Evolutionary conservation across 257 asterid species (phyloP).

Genomic region (Scutellaria minor): DNA sequence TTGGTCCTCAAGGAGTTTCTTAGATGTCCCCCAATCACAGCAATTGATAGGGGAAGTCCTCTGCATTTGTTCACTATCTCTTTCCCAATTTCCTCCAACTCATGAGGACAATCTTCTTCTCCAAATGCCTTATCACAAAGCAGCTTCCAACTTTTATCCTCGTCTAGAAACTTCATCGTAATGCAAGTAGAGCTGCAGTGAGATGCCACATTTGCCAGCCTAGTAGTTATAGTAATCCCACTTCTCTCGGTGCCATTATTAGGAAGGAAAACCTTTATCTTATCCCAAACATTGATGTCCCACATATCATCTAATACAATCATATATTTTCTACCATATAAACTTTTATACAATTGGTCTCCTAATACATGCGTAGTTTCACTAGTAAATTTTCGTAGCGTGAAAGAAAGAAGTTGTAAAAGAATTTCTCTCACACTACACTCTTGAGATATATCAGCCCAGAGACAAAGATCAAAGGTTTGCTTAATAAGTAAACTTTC

Average conservation of each 20-base stretch:
- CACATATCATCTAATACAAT: conserved; percentile 22
- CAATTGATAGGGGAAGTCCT: conserved; percentile 19
- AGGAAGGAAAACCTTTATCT: not conserved
- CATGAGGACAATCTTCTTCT: conserved; percentile 6
- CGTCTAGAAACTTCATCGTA: not conserved
- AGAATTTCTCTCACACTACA: not conserved
- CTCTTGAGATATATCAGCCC: conserved; percentile 15
- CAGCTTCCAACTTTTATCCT: conserved; percentile 8
- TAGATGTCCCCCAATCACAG: conserved; percentile 21
- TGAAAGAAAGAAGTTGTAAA: conserved; percentile 13
- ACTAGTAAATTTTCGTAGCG: not conserved
- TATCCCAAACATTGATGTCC: conserved; percentile 19
- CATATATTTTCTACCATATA: conserved; percentile 18
- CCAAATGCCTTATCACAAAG: conserved; percentile 14
- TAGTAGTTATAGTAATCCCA: conserved; percentile 10
- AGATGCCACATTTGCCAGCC: conserved; percentile 8
- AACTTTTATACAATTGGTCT: not conserved
- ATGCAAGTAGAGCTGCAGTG: not conserved
- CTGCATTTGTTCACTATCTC: conserved; percentile 13
- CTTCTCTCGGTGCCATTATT: conserved; percentile 1
- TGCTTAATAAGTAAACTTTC: not conserved
- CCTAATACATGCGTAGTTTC: not conserved
- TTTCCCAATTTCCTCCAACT: not conserved
- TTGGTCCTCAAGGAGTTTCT: not conserved
- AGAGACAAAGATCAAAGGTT: not conserved